Percentiles rank a stretch among this genome's conserved stretches.
These are phyloP conservation scores for Fusarium scirpi DNA, from an alignment of 2,329 filamentous ascomycete genomes.

Conservation along the genomic window DNA sequence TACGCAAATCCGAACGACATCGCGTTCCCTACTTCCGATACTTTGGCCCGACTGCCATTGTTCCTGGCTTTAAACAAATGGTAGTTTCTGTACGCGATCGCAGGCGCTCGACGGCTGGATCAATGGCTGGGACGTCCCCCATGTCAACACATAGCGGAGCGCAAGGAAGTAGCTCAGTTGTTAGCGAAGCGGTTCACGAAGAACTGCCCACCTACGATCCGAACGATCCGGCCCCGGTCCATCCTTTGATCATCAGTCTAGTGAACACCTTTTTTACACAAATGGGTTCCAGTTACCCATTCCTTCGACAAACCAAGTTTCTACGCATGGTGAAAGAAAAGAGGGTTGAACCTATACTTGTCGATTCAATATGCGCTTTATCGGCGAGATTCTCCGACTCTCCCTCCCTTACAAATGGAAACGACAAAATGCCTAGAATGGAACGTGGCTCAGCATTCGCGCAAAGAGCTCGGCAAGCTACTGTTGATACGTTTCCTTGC, in stretches of 20 bases:
- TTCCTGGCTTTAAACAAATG: constrained; percentile 94
- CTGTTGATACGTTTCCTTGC: constrained; percentile 85
- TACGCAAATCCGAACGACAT: constrained; percentile 66
- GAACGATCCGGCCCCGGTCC: constrained; percentile 76
- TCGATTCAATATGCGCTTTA: constrained; percentile 86
- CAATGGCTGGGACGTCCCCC: constrained; percentile 67
- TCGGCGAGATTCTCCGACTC: constrained; percentile 83
- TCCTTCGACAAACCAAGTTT: constrained; percentile 79
- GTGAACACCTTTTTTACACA: constrained; percentile 85
- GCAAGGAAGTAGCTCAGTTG: constrained; percentile 55
- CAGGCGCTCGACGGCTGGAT: constrained; percentile 68
- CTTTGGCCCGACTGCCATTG: constrained; percentile 90
- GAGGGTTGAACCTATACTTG: constrained; percentile 83
- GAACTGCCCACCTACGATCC: constrained; percentile 81
- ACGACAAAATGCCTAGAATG: constrained; percentile 64
- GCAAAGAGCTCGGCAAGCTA: constrained; percentile 83
- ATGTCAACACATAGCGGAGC: constrained; percentile 54
- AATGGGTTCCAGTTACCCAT: constrained; percentile 87
- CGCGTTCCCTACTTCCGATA: constrained; percentile 91
- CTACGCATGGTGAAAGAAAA: constrained; percentile 83
- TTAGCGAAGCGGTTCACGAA: constrained; percentile 59
- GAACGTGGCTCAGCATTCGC: constrained; percentile 84
- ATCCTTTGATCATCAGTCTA: constrained; percentile 79
- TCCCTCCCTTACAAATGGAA: constrained; percentile 60
- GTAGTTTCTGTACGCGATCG: constrained; percentile 80